Evolutionary conservation across 108 stramenopile species (phyloP).

Genomic region (Cyclotella atomus): DNA sequence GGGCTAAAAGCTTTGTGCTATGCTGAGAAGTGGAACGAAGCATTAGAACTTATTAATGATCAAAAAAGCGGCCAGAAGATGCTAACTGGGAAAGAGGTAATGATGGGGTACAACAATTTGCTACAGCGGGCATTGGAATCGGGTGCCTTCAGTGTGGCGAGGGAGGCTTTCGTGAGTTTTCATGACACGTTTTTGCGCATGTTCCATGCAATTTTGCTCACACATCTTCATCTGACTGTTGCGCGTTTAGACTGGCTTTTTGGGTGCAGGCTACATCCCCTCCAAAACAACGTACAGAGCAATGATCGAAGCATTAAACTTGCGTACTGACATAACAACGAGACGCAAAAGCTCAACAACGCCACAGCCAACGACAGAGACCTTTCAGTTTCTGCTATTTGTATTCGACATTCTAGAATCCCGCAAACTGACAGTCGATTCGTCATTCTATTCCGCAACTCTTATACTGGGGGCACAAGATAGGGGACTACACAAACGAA

Average conservation of each 20-base stretch:
- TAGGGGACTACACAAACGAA: slow-evolving; percentile 61
- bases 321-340: slow-evolving; percentile 31
- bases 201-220: background rate
- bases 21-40: slow-evolving; percentile 50
- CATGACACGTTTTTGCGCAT: background rate
- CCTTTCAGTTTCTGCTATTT: slow-evolving; percentile 73
- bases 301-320: slow-evolving; percentile 56
- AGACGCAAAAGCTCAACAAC: background rate
- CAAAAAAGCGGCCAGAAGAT: slow-evolving; percentile 45
- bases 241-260: slow-evolving; percentile 36
- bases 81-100: slow-evolving; percentile 72
- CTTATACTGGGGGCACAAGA: slow-evolving; percentile 54
- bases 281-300: slow-evolving; percentile 63
- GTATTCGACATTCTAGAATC: slow-evolving; percentile 64
- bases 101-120: slow-evolving; percentile 63
- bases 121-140: slow-evolving; percentile 47
- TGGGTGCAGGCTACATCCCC: slow-evolving; percentile 71
- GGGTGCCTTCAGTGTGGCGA: slow-evolving; percentile 56
- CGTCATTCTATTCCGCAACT: slow-evolving; percentile 65
- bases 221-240: background rate
- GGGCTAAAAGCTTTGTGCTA: slow-evolving; percentile 68
- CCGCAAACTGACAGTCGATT: slow-evolving; percentile 72
- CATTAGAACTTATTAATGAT: slow-evolving; percentile 48
- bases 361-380: slow-evolving; percentile 19
- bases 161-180: slow-evolving; percentile 54